Base-by-base conservation (phyloP, 768 basidiomycete genomes). In the Trametes meyenii region DNA sequence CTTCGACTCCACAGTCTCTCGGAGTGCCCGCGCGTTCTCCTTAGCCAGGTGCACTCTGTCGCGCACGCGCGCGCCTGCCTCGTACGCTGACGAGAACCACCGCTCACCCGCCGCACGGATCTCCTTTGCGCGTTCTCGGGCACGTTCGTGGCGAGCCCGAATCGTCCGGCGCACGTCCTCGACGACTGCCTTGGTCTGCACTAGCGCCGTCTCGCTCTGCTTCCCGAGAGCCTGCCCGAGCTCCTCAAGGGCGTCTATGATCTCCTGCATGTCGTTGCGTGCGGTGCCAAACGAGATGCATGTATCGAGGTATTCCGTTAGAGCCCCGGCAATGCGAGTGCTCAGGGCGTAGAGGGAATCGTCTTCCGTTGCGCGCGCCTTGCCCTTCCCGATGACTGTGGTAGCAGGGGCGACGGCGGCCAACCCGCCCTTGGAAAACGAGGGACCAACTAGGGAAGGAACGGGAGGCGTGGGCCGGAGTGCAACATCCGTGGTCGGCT, bases 31-130 rank as follows among this genome's bases (percentile, higher is more conserved):
- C 40, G 74, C 73, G 53, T 71, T 69, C 60, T 65, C 67, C 62
- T 62, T 66, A 45, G 74, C 74, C 10, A 64, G 56, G 52, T 55
- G 58, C 26, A 70, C 63, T 42, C 67, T 66, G 11, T 62, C 68
- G 23, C 61, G 66, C 24, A 74, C 63, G n/a, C 55, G 64, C 53
- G 68, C 68, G 26, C 67, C 44, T 4, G 74, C 55, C 36, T 58
- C 49, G 26, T 49, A 50, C 49, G 51, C 42, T 24, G 67, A 66
- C 12, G 68, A 58, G 29, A 74, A 35, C 60, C 70, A 65, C 38
- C 62, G 63, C 66, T 67, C 68, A 35, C 73, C 74, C n/a, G 60
- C 62, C 58, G 66, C 68, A 13, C 69, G 67, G 23, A 75, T 62
- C 60, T 66, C 61, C 56, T 67, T 67, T 42, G 74, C 74, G 24